A percentile compares a stretch with the other conserved stretches of the same genome.
phyloP scores from a whole-genome alignment of 2,329 filamentous ascomycete genomes.

The Drechslerella dactyloides region DNA sequence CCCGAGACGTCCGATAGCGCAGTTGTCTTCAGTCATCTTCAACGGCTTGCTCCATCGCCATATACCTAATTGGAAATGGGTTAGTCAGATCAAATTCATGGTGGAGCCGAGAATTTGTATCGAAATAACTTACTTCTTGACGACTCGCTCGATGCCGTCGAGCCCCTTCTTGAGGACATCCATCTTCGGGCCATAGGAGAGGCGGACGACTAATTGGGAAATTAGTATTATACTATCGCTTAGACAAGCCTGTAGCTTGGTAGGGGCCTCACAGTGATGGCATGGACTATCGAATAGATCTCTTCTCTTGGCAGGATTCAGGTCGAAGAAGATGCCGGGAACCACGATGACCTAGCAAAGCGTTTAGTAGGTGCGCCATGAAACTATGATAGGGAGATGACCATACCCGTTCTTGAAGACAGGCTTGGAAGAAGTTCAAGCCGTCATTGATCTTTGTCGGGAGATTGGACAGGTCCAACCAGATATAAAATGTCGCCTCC shows the following conservation, averaged over 20 bases:
- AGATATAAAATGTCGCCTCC: conserved; percentile 93
- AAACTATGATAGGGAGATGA: background rate
- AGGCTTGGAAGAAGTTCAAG: conserved; percentile 95
- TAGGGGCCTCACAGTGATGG: conserved; percentile 35
- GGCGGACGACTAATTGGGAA: conserved; percentile 68
- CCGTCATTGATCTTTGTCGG: conserved; percentile 87
- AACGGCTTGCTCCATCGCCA: conserved; percentile 34
- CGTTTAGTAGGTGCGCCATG: background rate
- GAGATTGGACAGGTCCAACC: conserved; percentile 68
- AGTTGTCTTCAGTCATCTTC: conserved; percentile 26
- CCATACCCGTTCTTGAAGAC: conserved; percentile 76
- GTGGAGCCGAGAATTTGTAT: background rate
- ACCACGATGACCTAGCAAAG: conserved; percentile 76
- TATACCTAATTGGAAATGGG: conserved; percentile 8
- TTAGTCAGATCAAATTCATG: conserved; percentile 1
- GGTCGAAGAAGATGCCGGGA: conserved; percentile 95
- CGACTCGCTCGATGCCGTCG: conserved; percentile 82
- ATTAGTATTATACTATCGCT: background rate
- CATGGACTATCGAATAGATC: conserved; percentile 87
- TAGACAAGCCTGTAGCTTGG: background rate
- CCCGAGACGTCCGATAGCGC: background rate
- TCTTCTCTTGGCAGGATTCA: conserved; percentile 86
- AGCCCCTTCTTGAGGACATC: conserved; percentile 77
- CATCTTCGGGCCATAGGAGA: conserved; percentile 84
- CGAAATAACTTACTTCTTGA: conserved; percentile 67